A percentile compares a stretch with the other conserved stretches of the same genome.
phyloP scores from a whole-genome alignment of 208 protist genomes.

The Endotrypanum monterogeii region DNA sequence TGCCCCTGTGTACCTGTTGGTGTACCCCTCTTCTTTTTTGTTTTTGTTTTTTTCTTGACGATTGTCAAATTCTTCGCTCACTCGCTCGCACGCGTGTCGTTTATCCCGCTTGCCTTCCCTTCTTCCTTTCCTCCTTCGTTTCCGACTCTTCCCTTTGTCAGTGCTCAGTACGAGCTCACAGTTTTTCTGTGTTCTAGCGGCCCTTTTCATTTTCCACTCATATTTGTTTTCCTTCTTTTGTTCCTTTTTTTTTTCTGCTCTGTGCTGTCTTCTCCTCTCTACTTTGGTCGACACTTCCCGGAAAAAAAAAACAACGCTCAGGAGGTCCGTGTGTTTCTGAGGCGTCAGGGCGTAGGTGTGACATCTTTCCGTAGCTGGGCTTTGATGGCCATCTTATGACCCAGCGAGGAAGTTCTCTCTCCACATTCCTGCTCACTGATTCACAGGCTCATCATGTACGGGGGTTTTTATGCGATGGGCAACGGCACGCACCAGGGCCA shows the following conservation, averaged over 20 bases:
- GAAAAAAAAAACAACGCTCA: no score
- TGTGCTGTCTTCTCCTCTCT: not conserved
- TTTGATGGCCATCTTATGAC: not conserved
- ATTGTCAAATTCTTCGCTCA: no score
- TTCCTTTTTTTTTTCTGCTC: not conserved
- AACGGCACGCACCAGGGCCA: slow-evolving; percentile 24
- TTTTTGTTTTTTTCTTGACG: no score
- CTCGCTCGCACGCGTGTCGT: no score
- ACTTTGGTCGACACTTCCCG: no score
- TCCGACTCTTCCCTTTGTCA: no score
- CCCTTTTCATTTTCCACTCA: no score
- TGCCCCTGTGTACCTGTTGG: not conserved
- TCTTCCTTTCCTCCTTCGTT: no score
- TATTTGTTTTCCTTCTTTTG: no score
- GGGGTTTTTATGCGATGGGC: slow-evolving; percentile 31
- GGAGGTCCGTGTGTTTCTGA: not conserved
- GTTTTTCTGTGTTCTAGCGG: no score
- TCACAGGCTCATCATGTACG: slow-evolving; percentile 23
- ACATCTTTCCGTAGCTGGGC: not conserved
- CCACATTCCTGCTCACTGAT: not conserved
- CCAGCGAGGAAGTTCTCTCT: not conserved
- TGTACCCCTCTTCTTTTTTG: not conserved
- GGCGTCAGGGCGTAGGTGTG: not conserved
- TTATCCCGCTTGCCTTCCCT: no score
- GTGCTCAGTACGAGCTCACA: no score